Evolutionary conservation across 371 early-diverging fungal species (phyloP), one percentile per base, ranked within the genome.

Genomic region (Actinomortierella ambigua): DNA sequence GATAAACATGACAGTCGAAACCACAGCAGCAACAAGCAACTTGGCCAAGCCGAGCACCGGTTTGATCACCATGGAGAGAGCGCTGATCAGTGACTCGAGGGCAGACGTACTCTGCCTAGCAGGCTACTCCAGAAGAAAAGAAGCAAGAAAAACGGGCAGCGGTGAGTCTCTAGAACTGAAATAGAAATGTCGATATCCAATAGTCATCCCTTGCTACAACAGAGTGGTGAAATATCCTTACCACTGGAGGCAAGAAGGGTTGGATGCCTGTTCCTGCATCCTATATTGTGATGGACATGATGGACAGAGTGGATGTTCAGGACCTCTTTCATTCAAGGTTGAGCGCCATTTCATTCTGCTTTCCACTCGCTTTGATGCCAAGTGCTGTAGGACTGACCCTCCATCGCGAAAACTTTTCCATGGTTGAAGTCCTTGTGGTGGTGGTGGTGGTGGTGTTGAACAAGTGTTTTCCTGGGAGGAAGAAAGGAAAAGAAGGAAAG

Each of bases 241-340:
- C 89, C 71, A 91, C 85, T 13, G 93, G 92, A 50, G 91, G 91
- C 50, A 94, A 75, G 75, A 95, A 94, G 7, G 96, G 95, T 53
- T 94, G 93, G 62, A 95, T 93, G 26, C 94, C 94, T 5, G 95
- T 95, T 22, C 92, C 88, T 48, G 87, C 77, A 67, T 92, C 93
- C 90, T 89, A 78, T 22, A 46, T 18, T 34, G 4, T 34, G 4
- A 11, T 34, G 34, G 11, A 11, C 34, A 34, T 34, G 48, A 57
- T 20, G 34, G 22, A 13, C 44, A 40, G 20, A 8, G 50, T n/a
- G 13, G 47, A 41, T 24, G 18, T 1, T 14, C 15, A 55, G n/a
- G n/a, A n/a, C n/a, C n/a, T n/a, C n/a, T n/a, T n/a, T n/a, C n/a
- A n/a, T n/a, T n/a, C n/a, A n/a, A n/a, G n/a, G n/a, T n/a, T n/a